phyloP scores from a whole-genome alignment of 108 stramenopile species.

The Nitzschia putrida region DNA sequence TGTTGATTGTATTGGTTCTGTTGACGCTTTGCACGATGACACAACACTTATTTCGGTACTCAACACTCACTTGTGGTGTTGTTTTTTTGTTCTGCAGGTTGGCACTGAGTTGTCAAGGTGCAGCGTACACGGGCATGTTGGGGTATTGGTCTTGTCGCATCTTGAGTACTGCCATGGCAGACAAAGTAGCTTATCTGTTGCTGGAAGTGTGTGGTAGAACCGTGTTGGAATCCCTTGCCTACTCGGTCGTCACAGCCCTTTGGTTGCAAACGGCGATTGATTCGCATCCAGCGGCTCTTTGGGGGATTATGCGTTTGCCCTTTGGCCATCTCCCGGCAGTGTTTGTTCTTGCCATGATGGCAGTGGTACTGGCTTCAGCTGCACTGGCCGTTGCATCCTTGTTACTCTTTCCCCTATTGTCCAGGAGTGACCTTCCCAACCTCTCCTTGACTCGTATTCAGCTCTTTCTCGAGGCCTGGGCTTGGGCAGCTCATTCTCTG shows the following conservation, averaged over 20 bases:
- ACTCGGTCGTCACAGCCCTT: constrained; percentile 27
- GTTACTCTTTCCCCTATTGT: neutral
- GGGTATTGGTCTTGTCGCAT: constrained; percentile 20
- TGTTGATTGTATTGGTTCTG: neutral
- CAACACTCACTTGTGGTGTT: no score
- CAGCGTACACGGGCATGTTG: neutral
- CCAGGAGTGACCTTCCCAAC: constrained; percentile 5
- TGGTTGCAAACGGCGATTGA: constrained; percentile 38
- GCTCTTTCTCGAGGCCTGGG: constrained; percentile 21
- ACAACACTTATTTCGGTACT: neutral
- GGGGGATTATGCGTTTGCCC: neutral
- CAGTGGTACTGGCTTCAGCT: constrained; percentile 21
- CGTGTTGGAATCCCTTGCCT: constrained; percentile 27
- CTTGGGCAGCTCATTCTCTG: constrained; percentile 26
- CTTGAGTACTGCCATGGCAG: constrained; percentile 24
- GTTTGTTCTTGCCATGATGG: constrained; percentile 17
- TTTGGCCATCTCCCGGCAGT: constrained; percentile 14
- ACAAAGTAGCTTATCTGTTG: constrained; percentile 33
- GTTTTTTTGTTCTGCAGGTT: constrained; percentile 4
- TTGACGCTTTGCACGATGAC: neutral
- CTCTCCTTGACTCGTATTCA: constrained; percentile 9
- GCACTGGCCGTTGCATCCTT: constrained; percentile 17
- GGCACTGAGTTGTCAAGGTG: constrained; percentile 8
- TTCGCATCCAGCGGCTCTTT: constrained; percentile 18
- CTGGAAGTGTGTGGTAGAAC: constrained; percentile 28